Evolutionary conservation across 805 yeast genomes (phyloP).

Genomic region (Metschnikowia dekortorum): DNA sequence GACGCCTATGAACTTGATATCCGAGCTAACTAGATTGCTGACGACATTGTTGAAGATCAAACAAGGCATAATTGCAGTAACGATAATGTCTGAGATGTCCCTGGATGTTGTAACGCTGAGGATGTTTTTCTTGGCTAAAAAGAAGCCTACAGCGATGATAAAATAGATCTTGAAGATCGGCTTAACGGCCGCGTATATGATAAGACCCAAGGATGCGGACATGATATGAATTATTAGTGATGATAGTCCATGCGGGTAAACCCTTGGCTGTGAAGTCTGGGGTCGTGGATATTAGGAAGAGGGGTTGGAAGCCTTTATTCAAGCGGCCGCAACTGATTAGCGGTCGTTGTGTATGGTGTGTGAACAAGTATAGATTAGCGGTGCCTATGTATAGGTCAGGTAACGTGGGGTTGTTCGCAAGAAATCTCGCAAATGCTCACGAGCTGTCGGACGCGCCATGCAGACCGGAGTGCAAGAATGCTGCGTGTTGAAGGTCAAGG

Average conservation of each 20-base stretch:
- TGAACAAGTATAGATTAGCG: background rate
- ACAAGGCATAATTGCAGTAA: constrained; percentile 69
- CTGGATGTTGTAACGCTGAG: constrained; percentile 61
- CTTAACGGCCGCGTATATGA: constrained; percentile 74
- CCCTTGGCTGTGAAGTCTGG: background rate
- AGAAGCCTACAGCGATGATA: constrained; percentile 63
- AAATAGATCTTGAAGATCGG: constrained; percentile 83
- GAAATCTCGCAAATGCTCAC: background rate
- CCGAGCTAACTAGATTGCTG: constrained; percentile 57
- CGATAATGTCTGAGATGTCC: constrained; percentile 65
- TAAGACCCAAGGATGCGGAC: constrained; percentile 44
- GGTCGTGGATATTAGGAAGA: background rate
- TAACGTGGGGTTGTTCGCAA: background rate
- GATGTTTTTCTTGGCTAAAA: constrained; percentile 58
- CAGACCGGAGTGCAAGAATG: background rate
- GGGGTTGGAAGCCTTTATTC: background rate
- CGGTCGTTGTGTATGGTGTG: too few relatives aligned
- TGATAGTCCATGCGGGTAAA: background rate
- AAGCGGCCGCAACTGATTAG: background rate
- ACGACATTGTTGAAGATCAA: constrained; percentile 73
- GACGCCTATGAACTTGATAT: constrained; percentile 68
- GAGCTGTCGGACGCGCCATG: background rate
- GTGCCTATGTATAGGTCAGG: background rate
- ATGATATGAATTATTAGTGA: constrained; percentile 2
- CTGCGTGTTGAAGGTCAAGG: background rate